Evolutionary conservation across 108 stramenopile species (phyloP).

Genomic region (Nitzschia putrida): DNA sequence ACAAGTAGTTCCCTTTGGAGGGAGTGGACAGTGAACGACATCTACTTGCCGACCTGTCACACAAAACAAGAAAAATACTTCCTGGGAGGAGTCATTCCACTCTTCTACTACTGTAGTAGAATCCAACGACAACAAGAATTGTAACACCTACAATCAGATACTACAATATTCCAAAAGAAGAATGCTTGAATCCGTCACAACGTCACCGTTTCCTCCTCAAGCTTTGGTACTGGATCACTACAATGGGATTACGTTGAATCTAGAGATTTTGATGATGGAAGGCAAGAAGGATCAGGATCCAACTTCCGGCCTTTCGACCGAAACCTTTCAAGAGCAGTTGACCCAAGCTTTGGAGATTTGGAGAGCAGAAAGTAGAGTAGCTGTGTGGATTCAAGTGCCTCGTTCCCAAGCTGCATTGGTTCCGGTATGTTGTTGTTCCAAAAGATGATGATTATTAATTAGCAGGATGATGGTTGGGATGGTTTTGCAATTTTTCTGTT

Average conservation of each 20-base stretch:
- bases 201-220: slow-evolving; percentile 56
- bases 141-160: no score
- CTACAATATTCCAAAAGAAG: no score
- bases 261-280: slow-evolving; percentile 7
- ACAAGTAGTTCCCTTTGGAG: no score
- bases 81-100: no score
- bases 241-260: slow-evolving; percentile 68
- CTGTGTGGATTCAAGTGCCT: slow-evolving; percentile 77
- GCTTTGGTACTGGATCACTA: slow-evolving; percentile 65
- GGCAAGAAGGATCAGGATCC: no score
- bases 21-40: no score
- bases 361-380: slow-evolving; percentile 52
- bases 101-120: no score
- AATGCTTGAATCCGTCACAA: neutral
- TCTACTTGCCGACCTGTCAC: no score
- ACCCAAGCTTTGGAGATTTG: slow-evolving; percentile 42
- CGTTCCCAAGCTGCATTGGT: slow-evolving; percentile 20
- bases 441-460: neutral
- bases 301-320: neutral
- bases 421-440: slow-evolving; percentile 28
- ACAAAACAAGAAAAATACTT: no score
- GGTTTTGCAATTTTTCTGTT: neutral
- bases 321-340: slow-evolving; percentile 27
- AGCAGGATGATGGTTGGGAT: neutral
- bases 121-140: no score